phyloP scores from a whole-genome alignment of 1,284 basidiomycete genomes.

The Retiboletus flavoniger region DNA sequence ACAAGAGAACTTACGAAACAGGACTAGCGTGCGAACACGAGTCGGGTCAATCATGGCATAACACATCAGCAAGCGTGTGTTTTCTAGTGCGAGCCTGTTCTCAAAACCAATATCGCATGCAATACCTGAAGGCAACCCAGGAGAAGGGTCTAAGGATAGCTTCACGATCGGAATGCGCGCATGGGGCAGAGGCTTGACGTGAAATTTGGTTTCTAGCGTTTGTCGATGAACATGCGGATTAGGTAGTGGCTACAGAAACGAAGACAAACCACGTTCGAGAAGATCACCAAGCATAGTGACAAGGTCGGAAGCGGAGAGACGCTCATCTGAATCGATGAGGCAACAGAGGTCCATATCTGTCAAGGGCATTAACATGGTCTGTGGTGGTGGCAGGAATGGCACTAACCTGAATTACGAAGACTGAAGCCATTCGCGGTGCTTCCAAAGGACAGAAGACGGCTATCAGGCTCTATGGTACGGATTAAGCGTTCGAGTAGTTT shows the following conservation, averaged over 20 bases:
- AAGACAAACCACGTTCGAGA: conserved; percentile 77
- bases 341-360: conserved; percentile 98
- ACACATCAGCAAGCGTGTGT: conserved; percentile 93
- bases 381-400: neutral
- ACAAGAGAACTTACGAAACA: conserved; percentile 75
- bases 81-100: conserved; percentile 94
- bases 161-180: conserved; percentile 99
- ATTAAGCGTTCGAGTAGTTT: conserved; percentile 93
- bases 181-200: conserved; percentile 94
- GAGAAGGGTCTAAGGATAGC: conserved; percentile 87
- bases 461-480: conserved; percentile 90
- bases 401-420: conserved; percentile 87
- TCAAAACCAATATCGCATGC: conserved; percentile 99
- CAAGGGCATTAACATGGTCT: conserved; percentile 6
- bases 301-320: conserved; percentile 79
- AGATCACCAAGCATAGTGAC: conserved; percentile 93
- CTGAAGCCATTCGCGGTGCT: conserved; percentile 94
- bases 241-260: conserved; percentile 6
- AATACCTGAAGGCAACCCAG: conserved; percentile 86
- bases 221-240: conserved; percentile 7
- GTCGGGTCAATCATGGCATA: conserved; percentile 98
- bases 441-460: conserved; percentile 90
- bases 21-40: conserved; percentile 88
- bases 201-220: conserved; percentile 89
- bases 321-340: conserved; percentile 83